Evolutionary conservation across 768 basidiomycete genomes (phyloP).

Genomic region (Paxillus ammoniavirescens): DNA sequence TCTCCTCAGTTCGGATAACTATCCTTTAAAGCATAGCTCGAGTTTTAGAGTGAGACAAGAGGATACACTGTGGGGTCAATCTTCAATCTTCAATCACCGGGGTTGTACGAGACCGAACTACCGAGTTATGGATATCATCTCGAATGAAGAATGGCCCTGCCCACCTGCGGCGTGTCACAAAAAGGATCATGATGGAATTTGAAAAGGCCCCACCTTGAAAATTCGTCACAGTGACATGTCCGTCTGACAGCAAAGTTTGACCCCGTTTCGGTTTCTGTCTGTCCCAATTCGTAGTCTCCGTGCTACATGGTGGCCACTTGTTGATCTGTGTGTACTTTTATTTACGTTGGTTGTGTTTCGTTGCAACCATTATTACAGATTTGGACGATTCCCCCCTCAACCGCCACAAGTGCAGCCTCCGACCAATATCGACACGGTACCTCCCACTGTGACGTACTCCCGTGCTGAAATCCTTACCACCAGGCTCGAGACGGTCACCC

Average conservation of each 20-base stretch:
- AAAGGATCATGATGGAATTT: conserved; percentile 17
- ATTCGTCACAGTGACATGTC: background rate
- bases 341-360: conserved; percentile 1
- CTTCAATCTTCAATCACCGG: background rate
- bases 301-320: background rate
- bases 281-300: conserved; percentile 5
- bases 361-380: conserved; percentile 4
- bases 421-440: conserved; percentile 3
- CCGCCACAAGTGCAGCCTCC: background rate
- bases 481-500: background rate
- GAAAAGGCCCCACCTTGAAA: conserved; percentile 23
- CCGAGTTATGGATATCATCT: background rate
- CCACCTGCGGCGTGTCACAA: background rate
- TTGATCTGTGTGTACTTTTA: background rate
- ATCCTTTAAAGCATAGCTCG: background rate
- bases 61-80: no score
- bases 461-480: background rate
- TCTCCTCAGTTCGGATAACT: no score
- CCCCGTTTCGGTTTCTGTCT: conserved; percentile 12
- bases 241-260: background rate
- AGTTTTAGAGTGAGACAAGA: background rate
- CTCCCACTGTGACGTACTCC: conserved; percentile 13
- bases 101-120: no score
- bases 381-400: background rate
- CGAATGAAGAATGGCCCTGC: background rate